A percentile compares a stretch with the other conserved stretches of the same genome.
phyloP scores from a whole-genome alignment of 495 filamentous ascomycete genomes.

The Pseudomonodictys pantanalensis region DNA sequence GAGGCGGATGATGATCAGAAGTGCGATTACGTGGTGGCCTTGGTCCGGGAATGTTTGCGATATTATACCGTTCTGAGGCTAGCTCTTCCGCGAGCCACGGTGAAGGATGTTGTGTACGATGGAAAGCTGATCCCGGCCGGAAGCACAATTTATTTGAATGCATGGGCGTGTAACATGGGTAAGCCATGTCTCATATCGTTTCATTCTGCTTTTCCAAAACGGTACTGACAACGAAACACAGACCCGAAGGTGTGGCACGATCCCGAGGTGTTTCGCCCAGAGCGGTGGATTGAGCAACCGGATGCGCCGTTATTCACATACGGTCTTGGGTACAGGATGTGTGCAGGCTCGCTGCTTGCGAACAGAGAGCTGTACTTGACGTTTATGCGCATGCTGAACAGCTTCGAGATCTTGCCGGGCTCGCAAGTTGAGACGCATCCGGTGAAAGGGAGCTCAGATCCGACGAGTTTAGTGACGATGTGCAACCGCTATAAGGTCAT shows the following conservation, averaged over 20 bases:
- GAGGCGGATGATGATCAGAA: slow-evolving; percentile 60
- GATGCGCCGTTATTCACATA: slow-evolving; percentile 62
- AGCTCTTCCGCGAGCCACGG: slow-evolving; percentile 58
- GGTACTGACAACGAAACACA: slow-evolving; percentile 27
- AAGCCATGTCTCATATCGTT: slow-evolving; percentile 17
- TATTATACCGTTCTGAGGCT: slow-evolving; percentile 61
- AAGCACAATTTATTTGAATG: slow-evolving; percentile 62
- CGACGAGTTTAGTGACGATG: slow-evolving; percentile 57
- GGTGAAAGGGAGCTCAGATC: slow-evolving; percentile 54
- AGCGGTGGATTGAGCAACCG: slow-evolving; percentile 61
- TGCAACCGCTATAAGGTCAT: slow-evolving; percentile 54
- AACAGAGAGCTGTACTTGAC: slow-evolving; percentile 65
- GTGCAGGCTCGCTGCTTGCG: slow-evolving; percentile 60
- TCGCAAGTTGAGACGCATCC: slow-evolving; percentile 52
- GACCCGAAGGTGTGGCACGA: slow-evolving; percentile 58
- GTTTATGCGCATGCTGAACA: slow-evolving; percentile 59
- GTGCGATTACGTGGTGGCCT: slow-evolving; percentile 57
- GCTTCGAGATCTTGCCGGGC: slow-evolving; percentile 54
- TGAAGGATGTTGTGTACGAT: slow-evolving; percentile 59
- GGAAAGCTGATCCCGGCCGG: slow-evolving; percentile 56
- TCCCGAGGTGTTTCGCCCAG: slow-evolving; percentile 58
- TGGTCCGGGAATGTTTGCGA: slow-evolving; percentile 59
- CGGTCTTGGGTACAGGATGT: slow-evolving; percentile 65
- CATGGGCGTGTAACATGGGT: slow-evolving; percentile 65
- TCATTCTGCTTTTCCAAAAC: not conserved